Base-by-base conservation (phyloP, 306 rosid genomes). In the Hippophae gyantsensis region DNA sequence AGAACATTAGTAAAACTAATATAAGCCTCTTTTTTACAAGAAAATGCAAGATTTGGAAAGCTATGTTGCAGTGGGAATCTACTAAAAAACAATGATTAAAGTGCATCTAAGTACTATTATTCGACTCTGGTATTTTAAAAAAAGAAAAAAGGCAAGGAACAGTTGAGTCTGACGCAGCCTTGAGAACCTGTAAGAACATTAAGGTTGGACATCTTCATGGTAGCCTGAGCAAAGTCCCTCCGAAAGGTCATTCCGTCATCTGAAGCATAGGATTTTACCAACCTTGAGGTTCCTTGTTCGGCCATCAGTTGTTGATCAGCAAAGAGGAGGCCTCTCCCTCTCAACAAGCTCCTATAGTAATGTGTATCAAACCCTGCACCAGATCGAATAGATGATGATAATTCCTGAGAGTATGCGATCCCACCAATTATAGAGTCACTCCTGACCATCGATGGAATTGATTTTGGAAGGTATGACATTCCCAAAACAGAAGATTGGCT, bases 231-330 rank as follows among this genome's bases (percentile, higher is more conserved):
- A 25, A 90, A 90, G 78, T 87, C 95, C 81, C 69, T 72, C 40
- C 92, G 82, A 51, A 90, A 90, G 42, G 89, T 83, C 2, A 82
- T 76, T 48, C 95, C 89, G 5, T 84, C 86, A 11, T 87, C 96
- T 0, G 92, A 87, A 57, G 96, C 95, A 65, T 87, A 90, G 27
- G 86, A 83, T 51, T 74, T 66, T 5, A 87, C 89, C 74, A 85
- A 44, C 53, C 77, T 78, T 0, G 86, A 82, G 2, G 95, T 90
- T 70, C 62, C 81, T 73, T 63, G 68, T 12, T 73, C 56, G 9
- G 78, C 82, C 95, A 90, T 86, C 48, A 90, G 61, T 54, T 90
- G 95, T 69, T 90, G 96, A 72, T 90, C 98, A 49, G 98, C 78
- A 71, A 66, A 85, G 6, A 90, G 82, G 6, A 90, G 80, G 56